These are phyloP conservation scores for Fragilariopsis cylindrus DNA, from an alignment of 108 stramenopile genomes.

Conservation along the genomic window DNA sequence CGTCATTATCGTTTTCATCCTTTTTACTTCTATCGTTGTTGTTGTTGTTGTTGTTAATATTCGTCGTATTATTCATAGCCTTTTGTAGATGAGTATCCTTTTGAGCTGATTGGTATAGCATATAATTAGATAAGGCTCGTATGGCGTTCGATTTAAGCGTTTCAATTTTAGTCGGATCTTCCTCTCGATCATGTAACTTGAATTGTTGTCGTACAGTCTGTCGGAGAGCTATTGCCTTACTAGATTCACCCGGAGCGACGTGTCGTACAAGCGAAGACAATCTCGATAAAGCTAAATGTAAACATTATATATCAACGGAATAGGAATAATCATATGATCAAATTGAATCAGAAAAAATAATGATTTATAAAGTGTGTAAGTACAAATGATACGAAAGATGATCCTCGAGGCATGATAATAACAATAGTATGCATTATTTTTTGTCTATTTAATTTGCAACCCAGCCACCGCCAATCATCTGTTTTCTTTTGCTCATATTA, in stretches of 20 bases:
- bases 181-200: slow-evolving; percentile 38
- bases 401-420: no score
- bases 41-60: neutral
- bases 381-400: no score
- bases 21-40: no score
- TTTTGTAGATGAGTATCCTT: slow-evolving; percentile 58
- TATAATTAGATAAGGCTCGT: slow-evolving; percentile 86
- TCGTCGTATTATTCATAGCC: slow-evolving; percentile 36
- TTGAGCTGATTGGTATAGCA: slow-evolving; percentile 77
- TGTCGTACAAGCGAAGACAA: slow-evolving; percentile 77
- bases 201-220: slow-evolving; percentile 72
- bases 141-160: slow-evolving; percentile 70
- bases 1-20: no score
- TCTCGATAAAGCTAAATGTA: slow-evolving; percentile 73
- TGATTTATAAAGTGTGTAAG: no score
- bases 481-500: no score
- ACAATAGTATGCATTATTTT: no score
- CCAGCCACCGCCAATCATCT: no score
- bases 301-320: neutral
- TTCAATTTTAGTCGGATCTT: slow-evolving; percentile 58
- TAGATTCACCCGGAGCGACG: slow-evolving; percentile 75
- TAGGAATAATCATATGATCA: neutral
- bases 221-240: slow-evolving; percentile 74
- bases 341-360: neutral
- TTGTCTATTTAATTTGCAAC: no score